Percentiles rank a stretch among this genome's conserved stretches.
These are phyloP conservation scores for Cladosporium cucumerinum DNA, from an alignment of 2,329 filamentous ascomycete genomes.

Conservation along the genomic window DNA sequence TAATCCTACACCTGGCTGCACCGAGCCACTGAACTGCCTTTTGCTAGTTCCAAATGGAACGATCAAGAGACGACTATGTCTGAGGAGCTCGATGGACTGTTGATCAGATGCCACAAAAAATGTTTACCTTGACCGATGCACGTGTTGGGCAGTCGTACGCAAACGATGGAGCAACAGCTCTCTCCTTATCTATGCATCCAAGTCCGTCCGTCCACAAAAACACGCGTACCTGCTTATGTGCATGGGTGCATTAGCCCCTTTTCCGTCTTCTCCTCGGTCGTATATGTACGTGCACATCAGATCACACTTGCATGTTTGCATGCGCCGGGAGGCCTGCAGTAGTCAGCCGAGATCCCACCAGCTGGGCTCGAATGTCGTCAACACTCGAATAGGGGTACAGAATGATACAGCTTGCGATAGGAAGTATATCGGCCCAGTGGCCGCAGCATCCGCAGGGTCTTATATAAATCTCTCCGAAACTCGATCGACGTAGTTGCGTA, in stretches of 20 bases:
- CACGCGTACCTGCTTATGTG: background rate
- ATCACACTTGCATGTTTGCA: slow-evolving; percentile 3
- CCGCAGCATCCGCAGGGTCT: background rate
- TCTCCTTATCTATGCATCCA: background rate
- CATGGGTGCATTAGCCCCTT: background rate
- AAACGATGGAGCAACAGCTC: slow-evolving; percentile 1
- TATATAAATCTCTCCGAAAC: background rate
- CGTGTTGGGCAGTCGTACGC: background rate
- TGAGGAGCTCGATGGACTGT: background rate
- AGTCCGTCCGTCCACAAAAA: background rate
- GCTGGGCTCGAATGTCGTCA: background rate
- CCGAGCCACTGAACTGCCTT: slow-evolving; percentile 1
- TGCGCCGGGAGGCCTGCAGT: background rate
- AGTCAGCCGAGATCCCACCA: background rate
- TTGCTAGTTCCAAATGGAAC: background rate
- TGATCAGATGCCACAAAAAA: background rate
- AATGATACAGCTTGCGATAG: background rate
- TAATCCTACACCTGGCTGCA: background rate
- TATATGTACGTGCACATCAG: slow-evolving; percentile 10
- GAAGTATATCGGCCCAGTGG: background rate
- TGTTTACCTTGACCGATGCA: background rate
- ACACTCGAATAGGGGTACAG: background rate
- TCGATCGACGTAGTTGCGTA: background rate
- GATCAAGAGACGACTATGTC: background rate
- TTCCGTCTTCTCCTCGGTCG: background rate